A percentile compares a stretch with the other conserved stretches of the same genome.
Conservation (phyloP, 2,329 filamentous ascomycete species). For the Ceratocystis eucalypticola region DNA sequence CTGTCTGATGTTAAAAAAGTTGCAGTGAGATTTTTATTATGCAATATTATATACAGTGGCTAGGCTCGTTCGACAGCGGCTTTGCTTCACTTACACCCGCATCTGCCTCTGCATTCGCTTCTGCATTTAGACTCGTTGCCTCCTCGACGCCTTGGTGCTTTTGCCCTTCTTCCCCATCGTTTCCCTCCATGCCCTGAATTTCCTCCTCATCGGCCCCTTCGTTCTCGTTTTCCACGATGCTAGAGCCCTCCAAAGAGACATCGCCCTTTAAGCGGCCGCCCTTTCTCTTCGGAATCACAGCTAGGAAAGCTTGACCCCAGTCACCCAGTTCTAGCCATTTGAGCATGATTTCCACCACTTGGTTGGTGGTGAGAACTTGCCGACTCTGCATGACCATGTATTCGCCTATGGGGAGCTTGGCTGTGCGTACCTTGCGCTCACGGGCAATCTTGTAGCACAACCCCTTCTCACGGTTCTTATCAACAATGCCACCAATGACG, state of each 20-base stretch:
- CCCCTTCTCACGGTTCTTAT: conserved; percentile 92
- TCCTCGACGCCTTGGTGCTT: conserved; percentile 8
- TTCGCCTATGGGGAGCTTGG: conserved; percentile 86
- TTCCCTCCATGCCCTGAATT: conserved; percentile 11
- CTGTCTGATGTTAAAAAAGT: not conserved
- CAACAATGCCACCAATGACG: conserved; percentile 85
- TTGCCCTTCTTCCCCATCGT: conserved; percentile 12
- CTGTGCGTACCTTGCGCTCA: conserved; percentile 66
- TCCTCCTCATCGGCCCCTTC: conserved; percentile 24
- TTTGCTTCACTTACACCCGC: conserved; percentile 3
- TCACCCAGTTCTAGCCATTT: conserved; percentile 81
- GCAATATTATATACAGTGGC: not conserved
- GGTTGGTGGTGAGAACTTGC: conserved; percentile 80
- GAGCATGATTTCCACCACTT: conserved; percentile 93
- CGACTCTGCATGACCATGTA: conserved; percentile 84
- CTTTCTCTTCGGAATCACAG: conserved; percentile 82
- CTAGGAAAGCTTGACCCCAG: conserved; percentile 81
- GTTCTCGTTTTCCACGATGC: conserved; percentile 23
- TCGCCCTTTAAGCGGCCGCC: conserved; percentile 51
- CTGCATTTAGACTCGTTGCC: conserved; percentile 13
- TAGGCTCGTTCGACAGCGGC: not conserved
- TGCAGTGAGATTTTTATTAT: not conserved
- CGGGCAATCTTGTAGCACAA: conserved; percentile 75
- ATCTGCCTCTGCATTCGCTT: not conserved
- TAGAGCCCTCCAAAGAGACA: conserved; percentile 18